Evolutionary conservation across 306 rosid genomes (phyloP), one percentile per base, ranked within the genome.

Genomic region (Castanea mollissima): DNA sequence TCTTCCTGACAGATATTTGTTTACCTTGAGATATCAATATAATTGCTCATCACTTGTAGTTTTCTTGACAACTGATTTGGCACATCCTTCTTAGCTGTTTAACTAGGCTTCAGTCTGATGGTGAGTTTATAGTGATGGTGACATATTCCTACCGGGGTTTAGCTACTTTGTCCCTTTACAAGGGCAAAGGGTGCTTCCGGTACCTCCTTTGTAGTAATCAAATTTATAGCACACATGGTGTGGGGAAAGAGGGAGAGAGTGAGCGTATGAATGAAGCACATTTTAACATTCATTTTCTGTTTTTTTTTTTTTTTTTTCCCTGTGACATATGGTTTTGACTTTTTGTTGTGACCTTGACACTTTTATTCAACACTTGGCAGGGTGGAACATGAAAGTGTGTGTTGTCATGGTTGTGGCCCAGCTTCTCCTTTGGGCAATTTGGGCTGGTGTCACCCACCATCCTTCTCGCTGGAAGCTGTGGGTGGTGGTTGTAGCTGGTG

Each of bases 351-450:
- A 55, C 21, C 11, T 27, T 19, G 49, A 19, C 58, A 57, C 2
- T 27, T 16, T 27, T 44, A 15, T 19, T 18, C 67, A 19, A 76
- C 21, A 60, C 78, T 74, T 69, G 78, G 55, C 87, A 93, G 93
- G 91, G 75, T 93, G 98, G 97, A 91, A 93, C 81, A 86, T 84
- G 92, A 89, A 79, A 59, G 97, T 91, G 76, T 91, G 98, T 81
- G 86, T 88, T n/a, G 64, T 71, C 67, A 87, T 91, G 90, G 93
- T 25, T 0, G 89, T 87, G 68, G 65, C 87, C 34, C 97, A 93
- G 76, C 92, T 91, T 69, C 77, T 75, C 21, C 83, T 87, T 49
- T 93, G 98, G 98, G 89, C 86, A 5, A 65, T 86, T 68, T 93
- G 94, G 91, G 89, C 85, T n/a, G 76, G 78, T 6, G 55, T 81